These are phyloP conservation scores for Suillus fuscotomentosus DNA, from an alignment of 768 basidiomycete species.

Conservation along the genomic window DNA sequence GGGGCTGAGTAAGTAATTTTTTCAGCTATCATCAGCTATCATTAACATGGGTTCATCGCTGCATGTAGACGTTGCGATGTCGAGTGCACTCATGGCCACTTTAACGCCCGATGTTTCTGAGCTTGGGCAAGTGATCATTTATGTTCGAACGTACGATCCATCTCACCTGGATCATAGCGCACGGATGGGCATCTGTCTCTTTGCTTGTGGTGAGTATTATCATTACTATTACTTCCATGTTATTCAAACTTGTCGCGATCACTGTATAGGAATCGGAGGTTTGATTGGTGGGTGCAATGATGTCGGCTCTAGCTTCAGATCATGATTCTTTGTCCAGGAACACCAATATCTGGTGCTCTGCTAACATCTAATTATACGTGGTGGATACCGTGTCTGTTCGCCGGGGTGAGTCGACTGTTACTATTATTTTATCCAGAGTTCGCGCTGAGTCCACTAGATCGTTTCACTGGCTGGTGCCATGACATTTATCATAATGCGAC, in stretches of 20 bases:
- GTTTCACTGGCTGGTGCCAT: background rate
- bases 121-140: too few species aligned
- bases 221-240: background rate
- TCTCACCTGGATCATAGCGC: constrained; percentile 11
- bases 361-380: constrained; percentile 39
- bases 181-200: constrained; percentile 49
- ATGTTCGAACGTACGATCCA: background rate
- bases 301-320: constrained; percentile 5
- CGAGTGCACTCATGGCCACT: too few species aligned
- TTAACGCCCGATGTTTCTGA: too few species aligned
- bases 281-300: constrained; percentile 16
- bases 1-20: constrained; percentile 32
- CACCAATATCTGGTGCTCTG: constrained; percentile 54
- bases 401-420: constrained; percentile 31
- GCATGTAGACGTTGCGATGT: too few species aligned
- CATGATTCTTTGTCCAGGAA: constrained; percentile 35
- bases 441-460: background rate
- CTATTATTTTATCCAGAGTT: background rate
- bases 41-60: too few species aligned
- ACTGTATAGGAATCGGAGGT: constrained; percentile 20
- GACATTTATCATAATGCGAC: background rate
- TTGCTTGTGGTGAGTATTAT: constrained; percentile 33
- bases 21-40: too few species aligned
- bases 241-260: too few species aligned
- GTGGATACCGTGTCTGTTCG: constrained; percentile 57